Conservation (phyloP, 495 filamentous ascomycete genomes). For the Xylaria cubensis region DNA sequence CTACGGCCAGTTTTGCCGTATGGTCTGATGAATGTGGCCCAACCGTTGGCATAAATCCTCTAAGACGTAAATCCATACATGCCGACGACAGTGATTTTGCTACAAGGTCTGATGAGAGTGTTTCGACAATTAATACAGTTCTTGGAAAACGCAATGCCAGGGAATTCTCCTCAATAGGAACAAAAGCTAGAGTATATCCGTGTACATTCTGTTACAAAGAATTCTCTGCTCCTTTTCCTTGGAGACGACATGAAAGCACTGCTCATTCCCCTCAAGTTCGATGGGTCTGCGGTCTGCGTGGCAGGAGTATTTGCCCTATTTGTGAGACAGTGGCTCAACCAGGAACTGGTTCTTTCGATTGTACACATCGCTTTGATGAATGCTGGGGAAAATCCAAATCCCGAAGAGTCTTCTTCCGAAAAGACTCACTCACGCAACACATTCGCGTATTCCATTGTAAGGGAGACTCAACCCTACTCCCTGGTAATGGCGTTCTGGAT, state of each 20-base stretch:
- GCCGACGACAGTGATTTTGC: no score
- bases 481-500: not conserved
- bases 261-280: not conserved
- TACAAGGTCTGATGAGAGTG: not conserved
- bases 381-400: not conserved
- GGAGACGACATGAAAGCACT: slow-evolving; percentile 1
- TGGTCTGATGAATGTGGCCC: no score
- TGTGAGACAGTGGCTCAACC: not conserved
- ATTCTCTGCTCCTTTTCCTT: not conserved
- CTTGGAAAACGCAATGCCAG: not conserved
- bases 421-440: not conserved
- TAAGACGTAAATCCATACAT: no score
- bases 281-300: slow-evolving; percentile 6
- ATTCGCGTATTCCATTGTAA: not conserved
- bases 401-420: not conserved
- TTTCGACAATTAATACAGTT: not conserved
- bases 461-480: not conserved
- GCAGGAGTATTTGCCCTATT: not conserved
- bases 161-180: not conserved
- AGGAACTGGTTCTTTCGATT: not conserved
- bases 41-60: no score
- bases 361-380: not conserved
- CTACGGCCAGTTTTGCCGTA: not conserved
- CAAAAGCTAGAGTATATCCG: not conserved
- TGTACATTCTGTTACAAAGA: not conserved